Percentiles rank a stretch among this genome's conserved stretches.
Evolutionary conservation across 2,329 filamentous ascomycete species (phyloP).

Genomic region (Alternaria dauci): DNA sequence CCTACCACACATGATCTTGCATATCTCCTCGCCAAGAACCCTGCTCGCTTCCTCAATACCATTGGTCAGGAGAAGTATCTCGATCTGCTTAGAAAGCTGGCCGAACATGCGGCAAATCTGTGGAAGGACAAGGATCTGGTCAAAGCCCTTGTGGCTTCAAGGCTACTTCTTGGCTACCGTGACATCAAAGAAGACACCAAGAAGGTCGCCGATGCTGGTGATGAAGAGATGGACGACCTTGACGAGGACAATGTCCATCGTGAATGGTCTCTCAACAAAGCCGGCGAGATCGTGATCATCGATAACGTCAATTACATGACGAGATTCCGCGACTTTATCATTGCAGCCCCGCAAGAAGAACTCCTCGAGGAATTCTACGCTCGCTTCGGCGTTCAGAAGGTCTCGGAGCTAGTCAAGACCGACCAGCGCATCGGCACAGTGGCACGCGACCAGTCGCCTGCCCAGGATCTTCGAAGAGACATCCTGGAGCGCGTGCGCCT

Average conservation of each 20-base stretch:
- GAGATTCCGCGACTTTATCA: constrained; percentile 82
- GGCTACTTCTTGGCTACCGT: constrained; percentile 84
- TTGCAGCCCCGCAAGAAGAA: constrained; percentile 92
- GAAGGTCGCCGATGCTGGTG: constrained; percentile 39
- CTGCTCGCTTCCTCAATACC: constrained; percentile 79
- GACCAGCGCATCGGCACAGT: constrained; percentile 75
- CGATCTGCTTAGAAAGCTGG: constrained; percentile 79
- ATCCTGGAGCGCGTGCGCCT: constrained; percentile 88
- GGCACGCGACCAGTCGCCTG: constrained; percentile 72
- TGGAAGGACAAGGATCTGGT: constrained; percentile 83
- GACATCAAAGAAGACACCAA: constrained; percentile 70
- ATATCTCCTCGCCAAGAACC: constrained; percentile 81
- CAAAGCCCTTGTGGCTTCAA: constrained; percentile 74
- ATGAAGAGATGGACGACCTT: constrained; percentile 55
- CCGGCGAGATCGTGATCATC: constrained; percentile 77
- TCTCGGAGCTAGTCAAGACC: constrained; percentile 81
- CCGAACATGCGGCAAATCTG: constrained; percentile 73
- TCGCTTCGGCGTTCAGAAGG: constrained; percentile 76
- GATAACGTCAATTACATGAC: constrained; percentile 67
- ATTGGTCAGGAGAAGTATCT: constrained; percentile 89
- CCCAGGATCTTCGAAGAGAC: constrained; percentile 75
- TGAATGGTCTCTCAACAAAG: constrained; percentile 79
- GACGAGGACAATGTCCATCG: constrained; percentile 61
- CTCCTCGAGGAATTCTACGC: constrained; percentile 83
- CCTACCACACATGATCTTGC: constrained; percentile 89